phyloP scores from a whole-genome alignment of 805 yeast species.

The Lachancea nothofagi region DNA sequence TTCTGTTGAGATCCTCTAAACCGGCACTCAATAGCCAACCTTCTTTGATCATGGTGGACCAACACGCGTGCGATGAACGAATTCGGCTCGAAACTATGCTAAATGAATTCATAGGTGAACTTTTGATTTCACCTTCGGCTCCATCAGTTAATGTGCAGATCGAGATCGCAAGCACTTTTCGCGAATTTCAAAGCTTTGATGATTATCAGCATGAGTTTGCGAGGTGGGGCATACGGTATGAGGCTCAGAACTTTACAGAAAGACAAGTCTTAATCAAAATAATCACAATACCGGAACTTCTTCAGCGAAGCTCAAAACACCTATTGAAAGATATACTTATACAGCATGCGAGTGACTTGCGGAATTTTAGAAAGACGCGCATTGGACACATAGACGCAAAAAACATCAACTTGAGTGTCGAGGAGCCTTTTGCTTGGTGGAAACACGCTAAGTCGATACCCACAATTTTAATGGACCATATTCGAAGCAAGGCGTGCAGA shows the following conservation, averaged over 20 bases:
- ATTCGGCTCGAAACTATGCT: conserved; percentile 50
- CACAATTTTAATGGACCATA: conserved; percentile 40
- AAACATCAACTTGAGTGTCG: neutral
- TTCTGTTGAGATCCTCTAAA: conserved; percentile 38
- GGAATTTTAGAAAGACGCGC: conserved; percentile 6
- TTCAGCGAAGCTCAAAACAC: neutral
- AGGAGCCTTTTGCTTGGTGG: conserved; percentile 35
- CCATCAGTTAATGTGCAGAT: neutral
- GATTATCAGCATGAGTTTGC: conserved; percentile 29
- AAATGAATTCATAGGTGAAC: conserved; percentile 32
- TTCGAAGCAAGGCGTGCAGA: conserved; percentile 62
- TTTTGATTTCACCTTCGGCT: neutral
- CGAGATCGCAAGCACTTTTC: neutral
- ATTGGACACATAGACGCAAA: too few species aligned
- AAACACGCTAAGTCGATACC: conserved; percentile 43
- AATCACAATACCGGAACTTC: neutral
- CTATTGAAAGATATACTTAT: conserved; percentile 37
- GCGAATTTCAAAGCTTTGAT: conserved; percentile 34
- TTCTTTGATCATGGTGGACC: conserved; percentile 52
- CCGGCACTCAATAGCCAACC: conserved; percentile 4
- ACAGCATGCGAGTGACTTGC: conserved; percentile 42
- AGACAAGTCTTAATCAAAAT: neutral
- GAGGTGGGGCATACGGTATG: conserved; percentile 43
- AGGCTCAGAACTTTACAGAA: conserved; percentile 1
- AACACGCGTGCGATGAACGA: conserved; percentile 84